Conservation (phyloP, 495 filamentous ascomycete genomes). For the Daldinia grandis region DNA sequence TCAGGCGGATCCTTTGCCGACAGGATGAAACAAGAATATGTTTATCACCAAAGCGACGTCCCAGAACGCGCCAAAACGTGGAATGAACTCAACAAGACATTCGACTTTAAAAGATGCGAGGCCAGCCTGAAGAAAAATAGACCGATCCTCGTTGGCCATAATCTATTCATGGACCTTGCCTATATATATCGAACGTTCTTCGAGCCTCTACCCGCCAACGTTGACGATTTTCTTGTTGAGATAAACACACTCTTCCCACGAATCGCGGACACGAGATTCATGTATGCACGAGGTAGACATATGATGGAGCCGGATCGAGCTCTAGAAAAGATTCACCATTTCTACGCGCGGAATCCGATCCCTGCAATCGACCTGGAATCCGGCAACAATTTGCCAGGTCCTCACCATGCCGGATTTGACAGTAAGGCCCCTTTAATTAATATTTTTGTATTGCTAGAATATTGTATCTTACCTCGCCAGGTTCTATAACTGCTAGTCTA, state of each 20-base stretch:
- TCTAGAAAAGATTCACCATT: conserved; percentile 48
- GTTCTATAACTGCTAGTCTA: conserved; percentile 69
- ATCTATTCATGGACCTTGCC: conserved; percentile 76
- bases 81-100: conserved; percentile 38
- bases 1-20: conserved; percentile 63
- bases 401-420: conserved; percentile 78
- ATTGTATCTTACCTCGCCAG: conserved; percentile 16
- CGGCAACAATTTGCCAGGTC: neutral
- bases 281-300: conserved; percentile 64
- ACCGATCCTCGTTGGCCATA: conserved; percentile 76
- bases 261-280: conserved; percentile 81
- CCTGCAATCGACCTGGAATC: conserved; percentile 13
- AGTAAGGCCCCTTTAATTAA: conserved; percentile 51
- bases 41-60: conserved; percentile 37
- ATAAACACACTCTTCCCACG: conserved; percentile 69
- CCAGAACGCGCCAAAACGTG: conserved; percentile 11
- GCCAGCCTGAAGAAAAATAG: conserved; percentile 53
- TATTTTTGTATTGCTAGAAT: neutral
- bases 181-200: conserved; percentile 77
- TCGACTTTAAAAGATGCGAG: conserved; percentile 41
- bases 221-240: conserved; percentile 66
- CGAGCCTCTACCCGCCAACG: conserved; percentile 66
- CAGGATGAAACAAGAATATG: conserved; percentile 55
- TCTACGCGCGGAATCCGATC: neutral
- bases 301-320: conserved; percentile 54